These are phyloP conservation scores for Ettlia oleoabundans DNA, from an alignment of 139 green algal genomes.

Conservation along the genomic window DNA sequence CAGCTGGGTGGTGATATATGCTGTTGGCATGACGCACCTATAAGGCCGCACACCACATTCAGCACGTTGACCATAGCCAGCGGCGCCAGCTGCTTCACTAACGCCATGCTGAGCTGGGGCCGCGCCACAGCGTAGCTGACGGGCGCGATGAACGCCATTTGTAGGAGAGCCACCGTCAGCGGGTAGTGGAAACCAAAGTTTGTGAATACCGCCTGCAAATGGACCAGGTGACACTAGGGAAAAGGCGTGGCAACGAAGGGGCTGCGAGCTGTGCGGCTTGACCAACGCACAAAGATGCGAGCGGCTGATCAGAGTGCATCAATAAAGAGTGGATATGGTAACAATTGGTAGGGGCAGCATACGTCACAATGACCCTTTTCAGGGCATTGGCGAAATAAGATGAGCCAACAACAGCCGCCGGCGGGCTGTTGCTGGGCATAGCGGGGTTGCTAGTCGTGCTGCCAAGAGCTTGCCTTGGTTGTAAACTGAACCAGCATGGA, in stretches of 20 bases:
- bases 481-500: conserved; percentile 74
- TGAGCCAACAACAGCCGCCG: not conserved
- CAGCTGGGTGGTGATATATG: too few relatives aligned
- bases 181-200: conserved; percentile 70
- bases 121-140: conserved; percentile 62
- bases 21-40: conserved; percentile 59
- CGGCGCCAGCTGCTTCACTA: conserved; percentile 44
- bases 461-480: conserved; percentile 71
- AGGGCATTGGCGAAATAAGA: not conserved
- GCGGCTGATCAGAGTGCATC: too few relatives aligned
- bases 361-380: too few relatives aligned
- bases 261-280: too few relatives aligned
- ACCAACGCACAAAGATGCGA: too few relatives aligned
- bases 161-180: conserved; percentile 65
- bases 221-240: too few relatives aligned
- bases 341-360: too few relatives aligned
- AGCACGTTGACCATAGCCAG: conserved; percentile 72
- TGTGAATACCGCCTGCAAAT: conserved; percentile 74
- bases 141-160: conserved; percentile 68
- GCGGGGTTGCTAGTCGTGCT: too few relatives aligned
- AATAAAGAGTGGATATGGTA: too few relatives aligned
- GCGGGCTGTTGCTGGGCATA: not conserved
- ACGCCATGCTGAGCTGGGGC: conserved; percentile 48
- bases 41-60: conserved; percentile 69
- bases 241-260: too few relatives aligned